Evolutionary conservation across 345 rosid genomes (phyloP), one percentile per base, ranked within the genome.

Genomic region (Hirschfeldia incana): DNA sequence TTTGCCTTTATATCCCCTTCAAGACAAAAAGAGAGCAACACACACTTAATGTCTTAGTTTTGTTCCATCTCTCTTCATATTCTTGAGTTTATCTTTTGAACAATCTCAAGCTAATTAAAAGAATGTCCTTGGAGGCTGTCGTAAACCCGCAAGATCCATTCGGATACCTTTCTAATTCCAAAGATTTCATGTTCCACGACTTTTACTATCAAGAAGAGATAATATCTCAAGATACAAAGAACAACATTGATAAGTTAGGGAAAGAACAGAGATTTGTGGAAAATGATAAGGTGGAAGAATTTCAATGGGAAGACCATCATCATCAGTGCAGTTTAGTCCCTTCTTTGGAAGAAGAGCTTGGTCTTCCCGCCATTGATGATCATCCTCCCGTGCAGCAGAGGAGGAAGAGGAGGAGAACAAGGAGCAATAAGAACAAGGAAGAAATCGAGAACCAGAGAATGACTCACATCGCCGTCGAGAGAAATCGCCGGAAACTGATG

Each of bases 401-500:
- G 80, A 69, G 88, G 70, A 94, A 92, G 87, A 85, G 96, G 60
- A 80, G 94, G 70, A 85, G 97, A 61, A 78, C 87, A 4, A 88
- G 81, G 76, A 90, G 75, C 80, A 69, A 77, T 33, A 94, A 90
- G 89, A 89, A 94, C 84, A 87, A 87, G 76, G 96, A 94, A 82
- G 96, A 94, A 78, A 85, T 94, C 10, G 98, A 94, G 90, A 94
- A 78, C 81, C 97, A 94, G 84, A 88, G 98, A 82, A 90, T 89
- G 89, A 92, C 96, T 83, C 98, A 94, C 79, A 94, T 94, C 79
- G 87, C 94, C 4, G 94, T 94, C 46, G 98, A 94, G 84, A 88
- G 98, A 37, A 94, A 94, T 84, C 97, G 98, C 44, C 90, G 98
- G 78, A 94, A 92, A 82, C 97, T 87, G 74, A 94, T 94, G 98